phyloP scores from a whole-genome alignment of 2,329 filamentous ascomycete species.

The Taxawa tesnikishii region DNA sequence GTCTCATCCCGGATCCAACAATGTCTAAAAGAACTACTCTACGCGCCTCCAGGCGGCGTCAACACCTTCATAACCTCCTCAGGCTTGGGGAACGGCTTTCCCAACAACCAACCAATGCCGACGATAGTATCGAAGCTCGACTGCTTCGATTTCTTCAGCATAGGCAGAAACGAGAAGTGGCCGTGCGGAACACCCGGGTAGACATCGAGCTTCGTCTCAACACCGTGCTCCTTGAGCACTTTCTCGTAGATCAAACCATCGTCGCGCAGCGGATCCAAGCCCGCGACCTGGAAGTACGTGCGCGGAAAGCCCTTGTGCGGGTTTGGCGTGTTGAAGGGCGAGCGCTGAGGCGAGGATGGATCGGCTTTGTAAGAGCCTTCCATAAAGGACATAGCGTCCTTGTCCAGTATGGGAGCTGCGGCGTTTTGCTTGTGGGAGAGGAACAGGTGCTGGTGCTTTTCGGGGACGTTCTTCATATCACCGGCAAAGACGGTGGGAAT shows the following conservation, averaged over 20 bases:
- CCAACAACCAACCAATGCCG: slow-evolving; percentile 25
- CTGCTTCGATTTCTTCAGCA: slow-evolving; percentile 14
- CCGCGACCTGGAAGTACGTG: slow-evolving; percentile 39
- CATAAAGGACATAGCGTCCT: slow-evolving; percentile 15
- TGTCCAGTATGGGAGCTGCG: slow-evolving; percentile 22
- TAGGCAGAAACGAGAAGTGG: slow-evolving; percentile 23
- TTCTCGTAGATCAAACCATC: slow-evolving; percentile 41
- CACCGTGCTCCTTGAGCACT: slow-evolving; percentile 30
- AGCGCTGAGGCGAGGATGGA: slow-evolving; percentile 11
- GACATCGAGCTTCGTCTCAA: slow-evolving; percentile 32
- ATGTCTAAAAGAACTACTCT: too few species aligned
- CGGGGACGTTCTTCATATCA: slow-evolving; percentile 19
- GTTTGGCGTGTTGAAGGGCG: slow-evolving; percentile 21
- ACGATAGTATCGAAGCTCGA: slow-evolving; percentile 17
- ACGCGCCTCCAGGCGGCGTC: slow-evolving; percentile 4
- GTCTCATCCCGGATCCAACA: too few species aligned
- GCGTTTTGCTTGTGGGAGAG: slow-evolving; percentile 31
- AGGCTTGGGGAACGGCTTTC: slow-evolving; percentile 9
- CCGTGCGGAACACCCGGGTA: slow-evolving; percentile 32
- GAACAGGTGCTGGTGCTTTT: slow-evolving; percentile 26
- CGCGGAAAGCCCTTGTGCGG: slow-evolving; percentile 26
- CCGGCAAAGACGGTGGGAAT: slow-evolving; percentile 26
- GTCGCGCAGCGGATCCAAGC: slow-evolving; percentile 39
- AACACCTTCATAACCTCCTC: slow-evolving; percentile 8
- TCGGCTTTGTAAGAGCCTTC: slow-evolving; percentile 6